phyloP scores from a whole-genome alignment of 2,329 filamentous ascomycete genomes.

The Keithomyces neogunnii region DNA sequence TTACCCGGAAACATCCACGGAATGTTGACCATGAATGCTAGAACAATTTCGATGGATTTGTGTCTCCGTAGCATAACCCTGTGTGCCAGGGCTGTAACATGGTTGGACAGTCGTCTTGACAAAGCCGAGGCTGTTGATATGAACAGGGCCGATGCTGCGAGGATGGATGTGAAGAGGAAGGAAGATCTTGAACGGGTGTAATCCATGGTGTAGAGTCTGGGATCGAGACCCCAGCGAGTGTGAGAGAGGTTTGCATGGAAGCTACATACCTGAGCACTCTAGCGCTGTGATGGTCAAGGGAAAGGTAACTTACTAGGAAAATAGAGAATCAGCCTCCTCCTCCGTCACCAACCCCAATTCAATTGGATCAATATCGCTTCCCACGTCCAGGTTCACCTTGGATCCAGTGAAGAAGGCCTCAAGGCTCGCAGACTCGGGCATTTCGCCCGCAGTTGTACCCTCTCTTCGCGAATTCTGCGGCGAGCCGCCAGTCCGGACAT shows the following conservation, averaged over 20 bases:
- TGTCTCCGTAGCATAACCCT: constrained; percentile 53
- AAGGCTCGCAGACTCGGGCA: constrained; percentile 30
- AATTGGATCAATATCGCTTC: constrained; percentile 58
- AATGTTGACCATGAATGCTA: constrained; percentile 68
- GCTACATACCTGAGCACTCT: constrained; percentile 25
- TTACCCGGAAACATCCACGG: constrained; percentile 65
- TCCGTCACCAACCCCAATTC: constrained; percentile 60
- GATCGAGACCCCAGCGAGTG: constrained; percentile 67
- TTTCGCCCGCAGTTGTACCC: background rate
- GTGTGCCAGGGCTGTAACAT: constrained; percentile 54
- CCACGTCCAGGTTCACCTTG: constrained; percentile 53
- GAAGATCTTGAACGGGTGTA: constrained; percentile 61
- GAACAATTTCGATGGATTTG: constrained; percentile 64
- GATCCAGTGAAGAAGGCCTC: constrained; percentile 60
- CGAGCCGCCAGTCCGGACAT: constrained; percentile 19
- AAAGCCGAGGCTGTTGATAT: constrained; percentile 54
- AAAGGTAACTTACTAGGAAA: constrained; percentile 47
- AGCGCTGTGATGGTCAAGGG: background rate
- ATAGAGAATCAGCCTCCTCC: constrained; percentile 55
- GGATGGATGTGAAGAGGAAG: constrained; percentile 64
- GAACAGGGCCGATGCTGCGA: constrained; percentile 61
- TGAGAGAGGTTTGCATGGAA: constrained; percentile 64
- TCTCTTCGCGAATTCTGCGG: constrained; percentile 13
- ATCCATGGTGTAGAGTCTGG: constrained; percentile 52
- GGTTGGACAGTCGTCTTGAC: constrained; percentile 56